These are phyloP conservation scores for Xylaria sp. DNA, from an alignment of 2,329 filamentous ascomycete genomes.

Conservation along the genomic window DNA sequence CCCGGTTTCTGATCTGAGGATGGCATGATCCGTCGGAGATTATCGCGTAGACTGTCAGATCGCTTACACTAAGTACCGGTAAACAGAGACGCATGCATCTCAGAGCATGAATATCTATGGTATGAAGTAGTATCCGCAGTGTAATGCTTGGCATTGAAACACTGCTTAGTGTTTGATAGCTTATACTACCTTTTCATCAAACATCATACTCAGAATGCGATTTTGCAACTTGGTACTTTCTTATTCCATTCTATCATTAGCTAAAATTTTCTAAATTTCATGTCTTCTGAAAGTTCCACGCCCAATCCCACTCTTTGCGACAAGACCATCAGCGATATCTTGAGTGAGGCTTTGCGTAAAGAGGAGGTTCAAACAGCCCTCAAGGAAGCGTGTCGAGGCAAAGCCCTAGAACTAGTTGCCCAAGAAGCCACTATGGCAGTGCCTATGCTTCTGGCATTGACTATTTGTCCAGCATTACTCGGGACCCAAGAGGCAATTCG, in stretches of 20 bases:
- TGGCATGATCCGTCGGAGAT: conserved; percentile 43
- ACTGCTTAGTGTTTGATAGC: not conserved
- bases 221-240: not conserved
- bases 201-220: not conserved
- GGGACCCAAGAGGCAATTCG: conserved; percentile 61
- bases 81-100: not conserved
- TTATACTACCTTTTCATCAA: not conserved
- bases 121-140: not conserved
- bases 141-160: conserved; percentile 20
- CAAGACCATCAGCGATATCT: conserved; percentile 23
- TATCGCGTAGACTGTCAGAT: conserved; percentile 18
- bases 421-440: conserved; percentile 52
- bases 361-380: conserved; percentile 24
- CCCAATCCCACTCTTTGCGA: not conserved
- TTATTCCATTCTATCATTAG: not conserved
- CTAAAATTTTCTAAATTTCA: not conserved
- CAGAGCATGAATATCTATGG: not conserved
- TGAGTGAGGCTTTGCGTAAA: conserved; percentile 12
- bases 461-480: conserved; percentile 56
- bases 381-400: conserved; percentile 37
- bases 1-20: conserved; percentile 42
- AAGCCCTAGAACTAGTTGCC: conserved; percentile 39
- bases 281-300: conserved; percentile 14
- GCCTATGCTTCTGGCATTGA: conserved; percentile 54
- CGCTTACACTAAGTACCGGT: not conserved